Conservation (phyloP, 805 yeast genomes). For the Candida tallmaniae region DNA sequence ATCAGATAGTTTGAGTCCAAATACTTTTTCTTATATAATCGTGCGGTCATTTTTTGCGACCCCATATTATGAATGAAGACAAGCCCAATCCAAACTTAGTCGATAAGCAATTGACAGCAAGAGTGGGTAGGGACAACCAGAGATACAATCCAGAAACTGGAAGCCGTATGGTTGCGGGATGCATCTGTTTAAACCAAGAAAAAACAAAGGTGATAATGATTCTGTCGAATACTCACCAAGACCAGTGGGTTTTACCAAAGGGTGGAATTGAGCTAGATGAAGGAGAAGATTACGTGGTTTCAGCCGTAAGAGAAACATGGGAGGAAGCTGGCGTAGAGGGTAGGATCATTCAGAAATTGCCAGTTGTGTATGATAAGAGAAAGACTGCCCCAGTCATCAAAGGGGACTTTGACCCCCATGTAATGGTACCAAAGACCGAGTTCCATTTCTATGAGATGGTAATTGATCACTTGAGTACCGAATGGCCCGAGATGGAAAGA, state of each 20-base stretch:
- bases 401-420: slow-evolving; percentile 28
- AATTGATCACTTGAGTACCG: slow-evolving; percentile 48
- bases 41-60: background rate
- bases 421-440: slow-evolving; percentile 69
- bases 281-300: slow-evolving; percentile 36
- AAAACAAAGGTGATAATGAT: slow-evolving; percentile 70
- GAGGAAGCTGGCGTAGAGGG: slow-evolving; percentile 95
- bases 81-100: slow-evolving; percentile 8
- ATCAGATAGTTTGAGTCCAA: too few relatives aligned
- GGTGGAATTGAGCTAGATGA: slow-evolving; percentile 95
- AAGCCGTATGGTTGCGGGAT: slow-evolving; percentile 90
- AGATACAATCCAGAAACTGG: slow-evolving; percentile 58
- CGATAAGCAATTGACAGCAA: slow-evolving; percentile 18
- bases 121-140: slow-evolving; percentile 59
- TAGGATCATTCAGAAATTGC: slow-evolving; percentile 48
- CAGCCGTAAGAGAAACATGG: slow-evolving; percentile 92
- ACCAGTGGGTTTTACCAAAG: slow-evolving; percentile 87
- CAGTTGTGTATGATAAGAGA: slow-evolving; percentile 58
- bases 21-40: background rate
- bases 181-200: slow-evolving; percentile 62
- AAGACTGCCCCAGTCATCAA: slow-evolving; percentile 32
- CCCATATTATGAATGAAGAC: too few relatives aligned
- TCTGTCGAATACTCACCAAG: slow-evolving; percentile 63
- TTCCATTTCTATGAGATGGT: slow-evolving; percentile 83
- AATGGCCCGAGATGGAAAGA: slow-evolving; percentile 78